Evolutionary conservation across 345 rosid genomes (phyloP).

Genomic region (Aquilaria sinensis): DNA sequence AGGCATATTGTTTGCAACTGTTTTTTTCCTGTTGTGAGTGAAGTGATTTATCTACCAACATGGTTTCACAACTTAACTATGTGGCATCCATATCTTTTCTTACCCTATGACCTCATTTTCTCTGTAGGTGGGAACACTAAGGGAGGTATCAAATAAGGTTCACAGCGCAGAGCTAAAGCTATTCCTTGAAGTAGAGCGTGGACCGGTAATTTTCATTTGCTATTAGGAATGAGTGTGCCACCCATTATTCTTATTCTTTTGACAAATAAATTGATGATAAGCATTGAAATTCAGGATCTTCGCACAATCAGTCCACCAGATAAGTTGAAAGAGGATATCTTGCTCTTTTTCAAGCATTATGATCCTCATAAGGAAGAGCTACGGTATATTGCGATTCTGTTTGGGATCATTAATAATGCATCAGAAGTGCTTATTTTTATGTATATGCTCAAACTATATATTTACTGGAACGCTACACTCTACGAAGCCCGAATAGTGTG

Average conservation of each 20-base stretch:
- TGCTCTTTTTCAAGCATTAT: slow-evolving; percentile 69
- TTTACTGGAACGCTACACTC: no score
- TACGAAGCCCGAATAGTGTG: no score
- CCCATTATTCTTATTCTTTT: background rate
- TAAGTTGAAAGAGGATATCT: slow-evolving; percentile 60
- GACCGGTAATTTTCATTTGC: slow-evolving; percentile 38
- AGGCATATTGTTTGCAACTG: no score
- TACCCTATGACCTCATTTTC: background rate
- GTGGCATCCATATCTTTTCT: no score
- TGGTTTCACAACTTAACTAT: no score
- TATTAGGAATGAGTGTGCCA: background rate
- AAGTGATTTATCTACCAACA: no score
- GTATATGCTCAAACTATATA: no score
- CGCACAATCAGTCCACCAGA: slow-evolving; percentile 46
- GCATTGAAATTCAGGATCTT: slow-evolving; percentile 37
- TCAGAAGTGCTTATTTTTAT: no score
- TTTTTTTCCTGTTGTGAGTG: no score
- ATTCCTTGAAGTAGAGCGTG: slow-evolving; percentile 67
- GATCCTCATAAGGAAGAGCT: slow-evolving; percentile 61
- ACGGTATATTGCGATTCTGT: slow-evolving; percentile 25
- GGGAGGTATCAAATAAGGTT: slow-evolving; percentile 53
- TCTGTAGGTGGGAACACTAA: slow-evolving; percentile 61
- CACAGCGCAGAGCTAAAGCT: slow-evolving; percentile 57
- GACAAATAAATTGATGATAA: slow-evolving; percentile 5
- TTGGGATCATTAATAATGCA: no score